A percentile compares a stretch with the other conserved stretches of the same genome.
These are phyloP conservation scores for Geotrichum armillariae DNA, from an alignment of 1,139 yeast genomes.

Conservation along the genomic window DNA sequence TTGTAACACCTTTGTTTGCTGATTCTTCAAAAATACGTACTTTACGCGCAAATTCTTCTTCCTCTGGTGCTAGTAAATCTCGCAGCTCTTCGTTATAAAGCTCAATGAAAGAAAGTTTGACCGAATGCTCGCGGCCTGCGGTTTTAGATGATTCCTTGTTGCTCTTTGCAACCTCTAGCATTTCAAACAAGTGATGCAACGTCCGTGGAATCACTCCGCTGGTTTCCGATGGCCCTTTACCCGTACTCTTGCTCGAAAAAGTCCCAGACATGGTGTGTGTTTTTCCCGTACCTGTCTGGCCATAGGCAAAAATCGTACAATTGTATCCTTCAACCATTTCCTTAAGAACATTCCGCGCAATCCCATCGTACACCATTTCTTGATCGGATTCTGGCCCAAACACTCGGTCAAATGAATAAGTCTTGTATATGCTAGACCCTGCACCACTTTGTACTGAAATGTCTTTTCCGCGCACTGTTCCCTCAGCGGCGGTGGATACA, in stretches of 20 bases:
- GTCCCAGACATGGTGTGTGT: constrained; percentile 61
- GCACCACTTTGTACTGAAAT: constrained; percentile 48
- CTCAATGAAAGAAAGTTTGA: constrained; percentile 69
- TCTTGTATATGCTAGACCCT: constrained; percentile 39
- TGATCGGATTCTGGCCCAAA: constrained; percentile 78
- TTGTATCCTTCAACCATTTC: constrained; percentile 57
- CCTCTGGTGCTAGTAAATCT: constrained; percentile 48
- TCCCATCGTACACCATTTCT: constrained; percentile 54
- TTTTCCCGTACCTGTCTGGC: constrained; percentile 90
- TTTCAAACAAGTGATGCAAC: constrained; percentile 51
- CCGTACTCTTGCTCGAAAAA: background rate
- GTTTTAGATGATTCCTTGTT: background rate
- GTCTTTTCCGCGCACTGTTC: constrained; percentile 44
- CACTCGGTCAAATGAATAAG: constrained; percentile 68
- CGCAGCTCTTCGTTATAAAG: constrained; percentile 71
- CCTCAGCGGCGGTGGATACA: constrained; percentile 40
- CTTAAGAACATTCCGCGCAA: constrained; percentile 57
- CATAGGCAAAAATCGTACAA: constrained; percentile 82
- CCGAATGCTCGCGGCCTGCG: constrained; percentile 49
- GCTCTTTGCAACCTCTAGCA: constrained; percentile 48
- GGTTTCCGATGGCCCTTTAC: constrained; percentile 78
- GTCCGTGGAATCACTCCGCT: constrained; percentile 73
- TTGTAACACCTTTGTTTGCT: constrained; percentile 40
- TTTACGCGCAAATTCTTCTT: constrained; percentile 33
- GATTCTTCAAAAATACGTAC: constrained; percentile 48